phyloP scores from a whole-genome alignment of 2,329 filamentous ascomycete genomes.

The Stylonectria norvegica region DNA sequence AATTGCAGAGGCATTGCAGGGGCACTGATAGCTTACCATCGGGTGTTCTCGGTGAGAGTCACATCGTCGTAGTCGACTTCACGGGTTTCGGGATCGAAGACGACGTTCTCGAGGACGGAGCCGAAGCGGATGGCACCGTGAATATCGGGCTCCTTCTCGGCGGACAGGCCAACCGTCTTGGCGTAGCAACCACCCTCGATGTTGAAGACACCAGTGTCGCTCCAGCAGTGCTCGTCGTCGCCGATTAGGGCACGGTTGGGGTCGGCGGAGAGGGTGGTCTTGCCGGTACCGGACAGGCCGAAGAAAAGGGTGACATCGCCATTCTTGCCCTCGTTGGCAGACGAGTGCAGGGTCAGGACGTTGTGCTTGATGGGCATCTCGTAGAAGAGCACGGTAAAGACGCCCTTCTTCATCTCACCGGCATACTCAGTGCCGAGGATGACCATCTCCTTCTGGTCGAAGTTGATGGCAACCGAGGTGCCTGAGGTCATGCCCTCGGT shows the following conservation, averaged over 20 bases:
- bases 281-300: slow-evolving; percentile 95
- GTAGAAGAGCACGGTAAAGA: slow-evolving; percentile 99
- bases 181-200: slow-evolving; percentile 99
- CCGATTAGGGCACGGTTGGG: slow-evolving; percentile 94
- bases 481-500: slow-evolving; percentile 98
- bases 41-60: slow-evolving; percentile 96
- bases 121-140: slow-evolving; percentile 94
- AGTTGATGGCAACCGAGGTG: slow-evolving; percentile 98
- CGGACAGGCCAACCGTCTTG: slow-evolving; percentile 95
- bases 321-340: slow-evolving; percentile 90
- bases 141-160: slow-evolving; percentile 99
- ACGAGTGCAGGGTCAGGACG: slow-evolving; percentile 96
- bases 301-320: slow-evolving; percentile 99
- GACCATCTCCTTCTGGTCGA: slow-evolving; percentile 99
- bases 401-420: slow-evolving; percentile 79
- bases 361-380: slow-evolving; percentile 99
- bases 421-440: slow-evolving; percentile 99
- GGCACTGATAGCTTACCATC: slow-evolving; percentile 56
- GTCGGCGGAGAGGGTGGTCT: slow-evolving; percentile 96
- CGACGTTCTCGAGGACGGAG: slow-evolving; percentile 96
- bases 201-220: slow-evolving; percentile 95
- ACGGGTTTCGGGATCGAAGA: slow-evolving; percentile 88
- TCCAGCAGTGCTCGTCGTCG: slow-evolving; percentile 99
- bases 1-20: too few relatives aligned
- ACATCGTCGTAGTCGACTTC: slow-evolving; percentile 92